Evolutionary conservation across 2,329 filamentous ascomycete genomes (phyloP), one percentile per base, ranked within the genome.

Genomic region (Ascochyta rabiei): DNA sequence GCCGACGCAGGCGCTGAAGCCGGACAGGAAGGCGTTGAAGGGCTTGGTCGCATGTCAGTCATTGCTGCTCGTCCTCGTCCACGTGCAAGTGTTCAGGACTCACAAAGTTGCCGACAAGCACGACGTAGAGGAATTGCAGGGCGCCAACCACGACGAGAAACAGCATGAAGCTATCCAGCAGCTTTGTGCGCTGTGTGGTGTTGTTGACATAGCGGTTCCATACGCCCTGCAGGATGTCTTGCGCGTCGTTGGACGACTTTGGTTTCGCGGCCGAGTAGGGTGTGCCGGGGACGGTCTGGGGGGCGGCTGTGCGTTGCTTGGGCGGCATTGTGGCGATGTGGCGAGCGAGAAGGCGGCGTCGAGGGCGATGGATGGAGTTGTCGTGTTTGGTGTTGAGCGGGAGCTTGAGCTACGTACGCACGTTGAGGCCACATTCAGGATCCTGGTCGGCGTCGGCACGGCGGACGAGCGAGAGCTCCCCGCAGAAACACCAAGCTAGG

Each of bases 21-120:
- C 96, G 28, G 93, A 91, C 28, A 99, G 86, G 81, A 99, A 99
- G 62, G 96, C 95, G 76, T 99, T 99, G 83, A 99, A 99, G 9
- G 95, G 95, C 93, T 98, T 98, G 28, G 24, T 7, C n/a, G 9
- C n/a, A 31, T 3, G 42, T 60, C 35, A 59, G 53, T 18, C 31
- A 28, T 45, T 34, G 45, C 34, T 31, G 41, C 16, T 34, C 8
- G 5, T 3, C 3, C 16, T 34, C 8, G 5, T 3, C 3, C 15
- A 16, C 8, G 23, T 18, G 3, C 15, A 30, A 15, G 23, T 19
- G 19, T 30, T 7, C 24, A 48, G 30, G 35, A 85, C 91, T 59
- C 84, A 99, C 95, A 71, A 93, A 99, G 78, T 97, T 98, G 63
- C 95, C 95, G 49, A 87, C 91, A 65, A 98, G 71, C 51, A 97